Conservation (phyloP, 176 grass and related monocot species). For the Eleusine indica region DNA sequence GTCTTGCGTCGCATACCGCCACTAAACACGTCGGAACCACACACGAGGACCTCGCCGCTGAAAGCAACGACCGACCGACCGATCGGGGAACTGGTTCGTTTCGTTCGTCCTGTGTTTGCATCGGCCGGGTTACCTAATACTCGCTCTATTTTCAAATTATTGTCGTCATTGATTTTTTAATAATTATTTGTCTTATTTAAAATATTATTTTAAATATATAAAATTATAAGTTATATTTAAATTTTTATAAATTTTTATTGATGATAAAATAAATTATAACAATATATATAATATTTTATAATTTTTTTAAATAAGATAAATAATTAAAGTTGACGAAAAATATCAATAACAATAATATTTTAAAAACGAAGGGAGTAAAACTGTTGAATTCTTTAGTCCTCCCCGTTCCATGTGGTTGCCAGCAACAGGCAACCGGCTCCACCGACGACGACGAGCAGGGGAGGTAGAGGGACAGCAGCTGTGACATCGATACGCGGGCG, state of each 20-base stretch:
- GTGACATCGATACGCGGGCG: not conserved
- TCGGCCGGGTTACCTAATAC: not conserved
- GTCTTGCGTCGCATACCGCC: too few species aligned
- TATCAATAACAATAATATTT: too few species aligned
- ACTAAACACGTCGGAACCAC: not conserved
- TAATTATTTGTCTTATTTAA: too few species aligned
- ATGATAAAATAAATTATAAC: too few species aligned
- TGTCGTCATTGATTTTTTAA: too few species aligned
- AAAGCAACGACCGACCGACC: not conserved
- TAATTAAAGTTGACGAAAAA: too few species aligned
- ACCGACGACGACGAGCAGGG: not conserved
- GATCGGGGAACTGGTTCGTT: not conserved
- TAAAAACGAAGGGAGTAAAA: not conserved
- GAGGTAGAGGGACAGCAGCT: not conserved
- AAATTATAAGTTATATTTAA: too few species aligned
- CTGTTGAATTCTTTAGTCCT: not conserved
- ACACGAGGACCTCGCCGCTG: not conserved
- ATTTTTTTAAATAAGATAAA: too few species aligned
- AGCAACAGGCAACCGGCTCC: not conserved
- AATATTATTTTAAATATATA: too few species aligned
- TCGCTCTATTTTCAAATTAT: too few species aligned
- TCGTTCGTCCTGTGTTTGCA: not conserved
- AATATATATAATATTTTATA: too few species aligned
- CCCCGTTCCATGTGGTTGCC: not conserved
- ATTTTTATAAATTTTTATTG: too few species aligned